Base-by-base conservation (phyloP, 2,329 filamentous ascomycete species). In the Beauveria asiatica region DNA sequence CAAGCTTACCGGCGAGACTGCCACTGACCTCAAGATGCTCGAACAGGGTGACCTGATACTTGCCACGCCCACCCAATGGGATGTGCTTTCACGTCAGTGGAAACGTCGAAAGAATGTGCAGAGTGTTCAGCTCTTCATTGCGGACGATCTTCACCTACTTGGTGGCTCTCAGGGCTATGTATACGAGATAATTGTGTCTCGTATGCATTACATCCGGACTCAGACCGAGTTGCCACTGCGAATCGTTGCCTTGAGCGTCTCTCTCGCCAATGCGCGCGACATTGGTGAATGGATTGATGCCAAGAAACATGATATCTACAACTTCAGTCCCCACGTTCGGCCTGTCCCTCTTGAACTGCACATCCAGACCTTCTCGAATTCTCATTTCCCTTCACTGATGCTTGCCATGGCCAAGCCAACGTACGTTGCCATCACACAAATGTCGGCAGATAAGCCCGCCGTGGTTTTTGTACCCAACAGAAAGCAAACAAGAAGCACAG, bases 271-370 rank as follows among this genome's bases (percentile, higher is more conserved):
- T 70, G 92, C 93, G 54, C 85, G 92, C 62, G 94, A 99, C 68
- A 84, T 99, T 67, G 93, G 93, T 56, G 94, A 97, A 75, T 99
- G 94, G 94, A 92, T 99, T 66, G 94, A 95, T 65, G 94, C 93
- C 8, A 96, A 87, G 73, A 97, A 97, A 78, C 94, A 99, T 72
- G 96, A 94, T 53, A 96, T 96, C 64, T 99, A 93, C 81, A 99
- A 99, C 76, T 99, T 99, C 78, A 96, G 91, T 67, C 94, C 94
- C 2, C 88, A 93, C 69, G 87, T 93, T 63, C 87, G 95, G 60
- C 89, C 92, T 1, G 85, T 97, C 19, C 92, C 93, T 23, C 78
- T 99, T 37, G 93, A 97, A 72, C 83, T 99, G 61, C 92, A 97
- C 71, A 88, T 99, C 52, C 94, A 99, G 74, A 93, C 92, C 1